phyloP scores from a whole-genome alignment of 441 rosid species.

The Capsella rubella region DNA sequence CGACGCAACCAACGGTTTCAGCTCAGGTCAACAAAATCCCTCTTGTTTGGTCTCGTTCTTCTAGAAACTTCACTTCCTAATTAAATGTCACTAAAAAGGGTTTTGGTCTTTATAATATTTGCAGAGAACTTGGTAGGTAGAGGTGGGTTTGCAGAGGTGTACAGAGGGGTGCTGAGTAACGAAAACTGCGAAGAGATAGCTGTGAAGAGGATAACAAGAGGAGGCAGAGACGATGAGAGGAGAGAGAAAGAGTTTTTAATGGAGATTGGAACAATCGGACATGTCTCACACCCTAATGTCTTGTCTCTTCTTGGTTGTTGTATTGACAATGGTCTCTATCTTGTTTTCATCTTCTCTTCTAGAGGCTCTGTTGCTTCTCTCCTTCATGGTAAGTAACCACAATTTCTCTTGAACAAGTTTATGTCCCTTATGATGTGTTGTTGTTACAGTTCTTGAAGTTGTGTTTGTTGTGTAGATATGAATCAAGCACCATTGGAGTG shows the following conservation, averaged over 20 bases:
- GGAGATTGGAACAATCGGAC: conserved; percentile 96
- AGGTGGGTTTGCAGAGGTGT: conserved; percentile 98
- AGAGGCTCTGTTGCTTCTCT: conserved; percentile 91
- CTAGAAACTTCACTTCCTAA: neutral
- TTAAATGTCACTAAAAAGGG: neutral
- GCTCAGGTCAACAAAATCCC: conserved; percentile 58
- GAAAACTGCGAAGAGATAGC: conserved; percentile 72
- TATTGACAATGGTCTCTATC: conserved; percentile 87
- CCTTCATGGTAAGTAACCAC: conserved; percentile 69
- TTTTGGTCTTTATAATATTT: conserved; percentile 24
- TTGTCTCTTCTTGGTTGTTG: conserved; percentile 86
- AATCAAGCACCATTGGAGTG: conserved; percentile 64
- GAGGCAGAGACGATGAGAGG: conserved; percentile 76
- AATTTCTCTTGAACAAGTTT: neutral
- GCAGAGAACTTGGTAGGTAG: conserved; percentile 84
- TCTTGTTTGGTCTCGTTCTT: neutral
- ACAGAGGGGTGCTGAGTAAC: conserved; percentile 59
- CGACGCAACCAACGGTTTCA: conserved; percentile 74
- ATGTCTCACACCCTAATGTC: conserved; percentile 86
- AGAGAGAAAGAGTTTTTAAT: conserved; percentile 90
- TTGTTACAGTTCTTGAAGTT: neutral
- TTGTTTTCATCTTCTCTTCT: conserved; percentile 85
- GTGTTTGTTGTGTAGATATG: conserved; percentile 52
- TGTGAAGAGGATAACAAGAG: conserved; percentile 82
- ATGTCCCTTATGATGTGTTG: too few relatives aligned